A percentile compares a stretch with the other conserved stretches of the same genome.
phyloP scores from a whole-genome alignment of 257 asterid species.

The Haberlea rhodopensis region DNA sequence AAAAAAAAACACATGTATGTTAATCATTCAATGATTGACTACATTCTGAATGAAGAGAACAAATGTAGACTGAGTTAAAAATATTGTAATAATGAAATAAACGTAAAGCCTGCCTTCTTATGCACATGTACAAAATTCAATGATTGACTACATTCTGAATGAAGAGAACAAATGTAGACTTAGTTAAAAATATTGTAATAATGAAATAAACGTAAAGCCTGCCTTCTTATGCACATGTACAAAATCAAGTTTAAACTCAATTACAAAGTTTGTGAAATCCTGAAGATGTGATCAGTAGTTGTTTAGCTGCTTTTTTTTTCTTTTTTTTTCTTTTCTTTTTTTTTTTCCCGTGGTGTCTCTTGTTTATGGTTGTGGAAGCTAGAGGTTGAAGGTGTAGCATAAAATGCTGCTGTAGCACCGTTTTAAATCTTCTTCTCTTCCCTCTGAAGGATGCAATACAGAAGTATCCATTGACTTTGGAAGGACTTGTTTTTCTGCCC shows the following conservation, averaged over 20 bases:
- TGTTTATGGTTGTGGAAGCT: constrained; percentile 5
- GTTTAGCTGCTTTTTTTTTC: background rate
- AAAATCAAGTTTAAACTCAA: background rate
- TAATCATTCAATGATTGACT: too few species aligned
- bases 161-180: too few species aligned
- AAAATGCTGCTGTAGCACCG: constrained; percentile 7
- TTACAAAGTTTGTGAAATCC: background rate
- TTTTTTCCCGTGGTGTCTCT: constrained; percentile 1
- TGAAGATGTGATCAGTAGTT: constrained; percentile 1
- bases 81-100: too few species aligned
- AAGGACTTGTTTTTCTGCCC: constrained; percentile 4
- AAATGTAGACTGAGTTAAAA: too few species aligned
- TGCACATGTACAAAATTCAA: too few species aligned
- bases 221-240: background rate
- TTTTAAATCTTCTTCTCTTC: constrained; percentile 1
- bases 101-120: background rate
- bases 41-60: too few species aligned
- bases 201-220: too few species aligned
- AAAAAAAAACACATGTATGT: background rate
- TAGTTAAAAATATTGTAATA: too few species aligned
- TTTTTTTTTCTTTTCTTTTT: background rate
- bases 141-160: too few species aligned
- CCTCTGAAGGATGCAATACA: background rate
- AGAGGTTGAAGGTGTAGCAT: constrained; percentile 8
- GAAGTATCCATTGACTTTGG: background rate